Conservation (phyloP, 108 stramenopile genomes). For the Aurantiochytrium sp. region DNA sequence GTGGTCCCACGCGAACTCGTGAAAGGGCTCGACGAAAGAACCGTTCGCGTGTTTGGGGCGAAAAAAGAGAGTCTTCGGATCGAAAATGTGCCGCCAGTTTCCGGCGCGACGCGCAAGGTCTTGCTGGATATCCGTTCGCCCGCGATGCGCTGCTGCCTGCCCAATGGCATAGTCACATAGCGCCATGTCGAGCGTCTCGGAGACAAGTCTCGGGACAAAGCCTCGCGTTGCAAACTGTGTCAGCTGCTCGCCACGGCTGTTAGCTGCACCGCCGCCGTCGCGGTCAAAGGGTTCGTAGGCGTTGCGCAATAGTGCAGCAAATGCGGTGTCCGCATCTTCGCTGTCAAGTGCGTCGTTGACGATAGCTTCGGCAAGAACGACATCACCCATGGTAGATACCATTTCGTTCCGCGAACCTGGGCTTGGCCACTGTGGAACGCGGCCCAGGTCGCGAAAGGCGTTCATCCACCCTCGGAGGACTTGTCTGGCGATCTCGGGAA, state of each 20-base stretch:
- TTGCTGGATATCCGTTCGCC: background rate
- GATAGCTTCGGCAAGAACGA: slow-evolving; percentile 26
- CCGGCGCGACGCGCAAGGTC: background rate
- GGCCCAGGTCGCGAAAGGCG: slow-evolving; percentile 24
- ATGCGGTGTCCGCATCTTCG: background rate
- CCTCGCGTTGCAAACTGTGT: slow-evolving; percentile 9
- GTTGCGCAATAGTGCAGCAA: background rate
- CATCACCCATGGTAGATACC: slow-evolving; percentile 37
- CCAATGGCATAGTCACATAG: slow-evolving; percentile 31
- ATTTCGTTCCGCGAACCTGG: slow-evolving; percentile 28
- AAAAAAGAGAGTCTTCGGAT: slow-evolving; percentile 13
- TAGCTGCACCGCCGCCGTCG: background rate
- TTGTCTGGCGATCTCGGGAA: background rate
- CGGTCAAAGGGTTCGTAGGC: background rate
- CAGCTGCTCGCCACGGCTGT: background rate
- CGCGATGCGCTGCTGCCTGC: background rate
- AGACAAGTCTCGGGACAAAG: slow-evolving; percentile 19
- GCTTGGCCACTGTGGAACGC: slow-evolving; percentile 33
- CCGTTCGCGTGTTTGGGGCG: slow-evolving; percentile 15
- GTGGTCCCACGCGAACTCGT: slow-evolving; percentile 9
- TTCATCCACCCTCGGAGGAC: slow-evolving; percentile 31
- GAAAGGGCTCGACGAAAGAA: background rate
- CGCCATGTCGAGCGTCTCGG: slow-evolving; percentile 23
- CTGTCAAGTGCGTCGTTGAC: slow-evolving; percentile 16
- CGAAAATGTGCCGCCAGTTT: background rate